A percentile compares a stretch with the other conserved stretches of the same genome.
Conservation (phyloP, 176 grass and related monocot species). For the Aechmea fasciata region DNA sequence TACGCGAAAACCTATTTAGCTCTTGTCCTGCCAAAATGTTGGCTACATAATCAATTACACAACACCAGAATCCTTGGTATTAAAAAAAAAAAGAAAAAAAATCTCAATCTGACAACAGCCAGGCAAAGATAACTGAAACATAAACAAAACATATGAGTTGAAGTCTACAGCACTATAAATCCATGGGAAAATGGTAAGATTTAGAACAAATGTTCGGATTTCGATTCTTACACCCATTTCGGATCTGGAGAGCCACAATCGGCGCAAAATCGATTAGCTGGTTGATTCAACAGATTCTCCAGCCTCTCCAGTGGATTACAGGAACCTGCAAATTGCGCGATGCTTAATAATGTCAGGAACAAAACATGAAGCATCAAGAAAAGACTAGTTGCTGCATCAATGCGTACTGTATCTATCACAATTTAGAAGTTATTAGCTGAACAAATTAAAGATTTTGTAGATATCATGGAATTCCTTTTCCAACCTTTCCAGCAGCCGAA, state of each 20-base stretch:
- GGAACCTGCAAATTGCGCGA: not conserved
- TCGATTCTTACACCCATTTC: constrained; percentile 88
- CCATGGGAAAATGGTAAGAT: not conserved
- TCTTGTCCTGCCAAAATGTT: too few species aligned
- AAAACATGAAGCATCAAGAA: not conserved
- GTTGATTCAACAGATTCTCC: constrained; percentile 48
- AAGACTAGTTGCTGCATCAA: not conserved
- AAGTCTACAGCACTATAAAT: not conserved
- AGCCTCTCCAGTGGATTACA: constrained; percentile 42
- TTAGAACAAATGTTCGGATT: not conserved
- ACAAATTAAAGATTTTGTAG: not conserved
- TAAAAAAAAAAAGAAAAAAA: too few species aligned
- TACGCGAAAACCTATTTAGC: too few species aligned
- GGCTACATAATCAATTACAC: too few species aligned
- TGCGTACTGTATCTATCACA: not conserved
- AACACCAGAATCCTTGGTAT: too few species aligned
- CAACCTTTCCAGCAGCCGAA: too few species aligned
- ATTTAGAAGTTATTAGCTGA: not conserved
- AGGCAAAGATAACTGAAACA: not conserved
- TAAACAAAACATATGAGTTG: not conserved
- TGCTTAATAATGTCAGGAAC: not conserved
- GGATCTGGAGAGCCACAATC: constrained; percentile 81
- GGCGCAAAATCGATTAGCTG: constrained; percentile 56
- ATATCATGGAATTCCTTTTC: not conserved
- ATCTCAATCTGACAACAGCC: too few species aligned